Percentiles rank a stretch among this genome's conserved stretches.
Conservation (phyloP, 257 asterid genomes). For the Echites panduratus region DNA sequence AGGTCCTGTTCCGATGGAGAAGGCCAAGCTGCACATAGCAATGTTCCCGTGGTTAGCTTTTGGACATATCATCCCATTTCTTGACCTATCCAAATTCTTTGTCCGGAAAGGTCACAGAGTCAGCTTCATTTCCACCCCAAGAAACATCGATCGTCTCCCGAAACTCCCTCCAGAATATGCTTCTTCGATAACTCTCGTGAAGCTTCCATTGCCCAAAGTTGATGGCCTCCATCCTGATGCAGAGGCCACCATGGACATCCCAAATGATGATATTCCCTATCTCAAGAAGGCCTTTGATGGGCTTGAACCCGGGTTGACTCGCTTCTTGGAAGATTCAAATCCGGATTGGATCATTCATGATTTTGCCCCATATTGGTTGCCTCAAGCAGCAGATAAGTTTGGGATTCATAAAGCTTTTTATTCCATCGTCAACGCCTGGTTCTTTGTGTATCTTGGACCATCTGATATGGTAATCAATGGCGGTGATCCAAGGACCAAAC, state of each 20-base stretch:
- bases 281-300: slow-evolving; percentile 25
- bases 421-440: background rate
- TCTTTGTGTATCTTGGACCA: background rate
- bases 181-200: slow-evolving; percentile 27
- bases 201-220: slow-evolving; percentile 28
- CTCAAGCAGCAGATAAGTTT: slow-evolving; percentile 13
- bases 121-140: slow-evolving; percentile 42
- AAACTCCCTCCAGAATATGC: slow-evolving; percentile 29
- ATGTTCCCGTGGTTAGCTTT: slow-evolving; percentile 61
- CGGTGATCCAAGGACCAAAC: slow-evolving; percentile 8
- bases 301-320: slow-evolving; percentile 13
- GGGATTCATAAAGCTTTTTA: slow-evolving; percentile 5
- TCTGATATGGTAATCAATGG: background rate
- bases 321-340: background rate
- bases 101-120: slow-evolving; percentile 39
- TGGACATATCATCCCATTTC: slow-evolving; percentile 44
- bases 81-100: slow-evolving; percentile 39
- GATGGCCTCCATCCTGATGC: slow-evolving; percentile 16
- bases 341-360: slow-evolving; percentile 31
- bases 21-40: slow-evolving; percentile 21
- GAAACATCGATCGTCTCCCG: slow-evolving; percentile 45
- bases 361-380: slow-evolving; percentile 26
- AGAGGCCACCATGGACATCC: slow-evolving; percentile 28
- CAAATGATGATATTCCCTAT: background rate
- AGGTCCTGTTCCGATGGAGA: background rate